A percentile compares a stretch with the other conserved stretches of the same genome.
Conservation (phyloP, 371 early-diverging fungal genomes). For the Sporodiniella umbellata region DNA sequence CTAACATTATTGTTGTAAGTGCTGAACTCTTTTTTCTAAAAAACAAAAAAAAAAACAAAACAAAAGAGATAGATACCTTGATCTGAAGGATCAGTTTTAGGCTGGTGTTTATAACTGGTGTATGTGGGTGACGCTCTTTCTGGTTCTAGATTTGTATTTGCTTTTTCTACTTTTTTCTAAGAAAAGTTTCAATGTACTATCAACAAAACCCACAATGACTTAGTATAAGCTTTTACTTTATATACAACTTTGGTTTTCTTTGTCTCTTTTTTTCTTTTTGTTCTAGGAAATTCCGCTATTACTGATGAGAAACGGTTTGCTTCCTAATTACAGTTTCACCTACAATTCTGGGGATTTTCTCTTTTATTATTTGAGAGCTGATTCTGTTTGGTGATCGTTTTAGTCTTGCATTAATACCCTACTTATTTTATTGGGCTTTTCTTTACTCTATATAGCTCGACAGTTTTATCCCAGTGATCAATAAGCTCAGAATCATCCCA, state of each 20-base stretch:
- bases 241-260: not conserved
- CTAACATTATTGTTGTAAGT: not conserved
- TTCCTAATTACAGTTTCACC: not conserved
- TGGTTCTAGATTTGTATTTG: too few species aligned
- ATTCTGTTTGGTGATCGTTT: not conserved
- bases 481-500: conserved; percentile 30
- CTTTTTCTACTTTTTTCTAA: too few species aligned
- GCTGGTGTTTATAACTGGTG: not conserved
- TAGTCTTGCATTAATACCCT: not conserved
- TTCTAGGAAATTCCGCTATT: not conserved
- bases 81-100: not conserved
- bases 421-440: not conserved
- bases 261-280: not conserved
- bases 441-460: conserved; percentile 21
- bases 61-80: not conserved
- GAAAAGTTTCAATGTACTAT: too few species aligned
- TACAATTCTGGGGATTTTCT: not conserved
- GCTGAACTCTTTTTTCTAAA: too few species aligned
- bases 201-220: too few species aligned
- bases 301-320: not conserved
- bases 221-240: not conserved
- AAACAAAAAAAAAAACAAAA: too few species aligned
- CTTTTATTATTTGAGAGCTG: not conserved
- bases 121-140: too few species aligned
- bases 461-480: conserved; percentile 24